A percentile compares a stretch with the other conserved stretches of the same genome.
phyloP scores from a whole-genome alignment of 2,329 filamentous ascomycete genomes.

The Truncatella angustata region DNA sequence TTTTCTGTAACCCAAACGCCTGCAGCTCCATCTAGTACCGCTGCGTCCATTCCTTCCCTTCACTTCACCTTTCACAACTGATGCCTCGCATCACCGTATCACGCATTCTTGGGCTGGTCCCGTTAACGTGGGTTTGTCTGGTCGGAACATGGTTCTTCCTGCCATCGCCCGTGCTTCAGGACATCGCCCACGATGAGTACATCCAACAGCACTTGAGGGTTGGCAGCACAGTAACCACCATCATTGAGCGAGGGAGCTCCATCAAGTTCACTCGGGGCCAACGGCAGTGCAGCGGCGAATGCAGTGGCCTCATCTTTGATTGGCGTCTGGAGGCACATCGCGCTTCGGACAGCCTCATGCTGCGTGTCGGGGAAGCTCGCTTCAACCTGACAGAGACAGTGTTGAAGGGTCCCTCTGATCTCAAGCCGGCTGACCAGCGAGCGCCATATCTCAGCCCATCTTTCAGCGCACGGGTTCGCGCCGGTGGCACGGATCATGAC shows the following conservation, averaged over 20 bases:
- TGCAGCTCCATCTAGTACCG: not conserved
- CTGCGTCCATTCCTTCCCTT: slow-evolving; percentile 8
- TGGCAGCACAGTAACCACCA: slow-evolving; percentile 8
- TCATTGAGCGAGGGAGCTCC: slow-evolving; percentile 1
- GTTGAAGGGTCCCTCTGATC: not conserved
- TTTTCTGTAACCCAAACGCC: not conserved
- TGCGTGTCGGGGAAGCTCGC: slow-evolving; percentile 8
- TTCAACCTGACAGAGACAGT: slow-evolving; percentile 13
- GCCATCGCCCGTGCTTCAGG: slow-evolving; percentile 7
- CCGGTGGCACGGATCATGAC: slow-evolving; percentile 6
- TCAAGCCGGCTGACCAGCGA: not conserved
- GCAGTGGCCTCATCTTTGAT: slow-evolving; percentile 9
- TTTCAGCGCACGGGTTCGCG: not conserved
- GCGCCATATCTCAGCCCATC: slow-evolving; percentile 3
- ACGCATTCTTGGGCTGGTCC: slow-evolving; percentile 13
- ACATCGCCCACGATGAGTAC: slow-evolving; percentile 5
- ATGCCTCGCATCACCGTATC: slow-evolving; percentile 14
- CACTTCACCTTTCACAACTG: no score
- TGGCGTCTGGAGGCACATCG: slow-evolving; percentile 10
- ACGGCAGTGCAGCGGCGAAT: not conserved
- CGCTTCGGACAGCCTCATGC: slow-evolving; percentile 9
- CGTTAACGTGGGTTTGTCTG: slow-evolving; percentile 13
- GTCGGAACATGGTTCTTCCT: slow-evolving; percentile 14
- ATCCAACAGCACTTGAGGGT: slow-evolving; percentile 1
- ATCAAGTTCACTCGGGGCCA: slow-evolving; percentile 2